Evolutionary conservation across 2,329 filamentous ascomycete species (phyloP), one percentile per base, ranked within the genome.

Genomic region (Coccinonectria pachysandricola): DNA sequence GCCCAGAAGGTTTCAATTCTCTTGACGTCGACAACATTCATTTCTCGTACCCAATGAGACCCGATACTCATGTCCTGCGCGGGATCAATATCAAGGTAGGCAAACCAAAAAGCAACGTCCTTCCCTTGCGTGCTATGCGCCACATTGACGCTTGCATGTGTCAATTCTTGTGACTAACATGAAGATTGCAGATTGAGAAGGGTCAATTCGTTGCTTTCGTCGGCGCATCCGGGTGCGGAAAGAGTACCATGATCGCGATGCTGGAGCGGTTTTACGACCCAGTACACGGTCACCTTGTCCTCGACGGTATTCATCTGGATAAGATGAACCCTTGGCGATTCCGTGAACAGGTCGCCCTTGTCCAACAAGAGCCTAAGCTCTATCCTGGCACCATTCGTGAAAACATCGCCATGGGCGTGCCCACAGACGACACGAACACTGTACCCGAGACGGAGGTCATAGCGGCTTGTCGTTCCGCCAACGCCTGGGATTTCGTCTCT

Each of bases 311-410:
- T 19, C 7, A 7, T 7, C 17, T 19, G 17, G 17, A 19, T 7
- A 19, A 10, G 62, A 61, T 21, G 45, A 27, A 65, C 29, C 44
- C 64, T 1, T 56, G 58, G 11, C 58, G 60, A 36, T 68, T 66
- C 50, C 57, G 68, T 14, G 50, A 53, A 2, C 49, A 60, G 15
- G 57, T 73, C 6, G 56, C 67, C 2, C 54, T 72, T 4, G 69
- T 75, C 2, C 62, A 68, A 34, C 69, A 74, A 41, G 65, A 73
- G 25, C 65, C 66, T 0, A 62, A 62, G 1, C 67, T 96, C 3
- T 85, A 85, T 53, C 83, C 76, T 1, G 81, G 80, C 11, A 77
- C 77, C 0, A 77, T 87, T 36, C 78, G 79, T 3, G 79, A 87
- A 45, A 87, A 87, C 43, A 94, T 95, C 35, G 17, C 17, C 17